phyloP scores from a whole-genome alignment of 495 filamentous ascomycete genomes.

The Chaetomium tenue region DNA sequence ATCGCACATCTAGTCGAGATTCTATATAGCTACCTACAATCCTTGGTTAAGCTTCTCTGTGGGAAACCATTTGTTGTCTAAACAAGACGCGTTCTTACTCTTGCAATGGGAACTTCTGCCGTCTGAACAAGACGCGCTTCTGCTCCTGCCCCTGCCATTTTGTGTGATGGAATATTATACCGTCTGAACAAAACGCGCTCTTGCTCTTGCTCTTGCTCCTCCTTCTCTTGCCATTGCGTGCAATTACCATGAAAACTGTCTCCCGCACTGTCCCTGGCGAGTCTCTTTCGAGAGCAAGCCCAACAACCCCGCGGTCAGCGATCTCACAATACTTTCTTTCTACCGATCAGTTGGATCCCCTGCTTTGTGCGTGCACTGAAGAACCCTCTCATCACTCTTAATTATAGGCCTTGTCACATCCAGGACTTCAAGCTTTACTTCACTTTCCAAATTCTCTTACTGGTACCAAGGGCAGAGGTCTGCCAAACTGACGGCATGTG shows the following conservation, averaged over 20 bases:
- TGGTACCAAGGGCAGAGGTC: neutral
- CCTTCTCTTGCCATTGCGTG: no score
- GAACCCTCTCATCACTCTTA: neutral
- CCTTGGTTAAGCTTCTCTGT: no score
- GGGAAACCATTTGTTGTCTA: no score
- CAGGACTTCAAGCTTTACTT: neutral
- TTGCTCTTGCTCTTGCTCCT: neutral
- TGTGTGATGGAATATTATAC: no score
- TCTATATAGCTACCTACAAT: no score
- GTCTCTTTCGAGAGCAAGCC: neutral
- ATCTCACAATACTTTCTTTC: neutral
- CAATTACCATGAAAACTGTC: neutral
- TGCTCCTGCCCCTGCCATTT: no score
- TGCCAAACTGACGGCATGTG: neutral
- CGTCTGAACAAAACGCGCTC: neutral
- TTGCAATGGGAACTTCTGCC: neutral
- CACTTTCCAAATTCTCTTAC: neutral
- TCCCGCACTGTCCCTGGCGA: neutral
- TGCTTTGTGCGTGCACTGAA: neutral
- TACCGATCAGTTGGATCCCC: neutral
- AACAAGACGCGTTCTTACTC: no score
- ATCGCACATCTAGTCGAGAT: no score
- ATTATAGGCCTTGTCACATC: neutral
- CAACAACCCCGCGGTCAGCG: neutral
- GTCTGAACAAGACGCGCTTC: no score